phyloP scores from a whole-genome alignment of 2,329 filamentous ascomycete species.

The Paecilomyces formosus region DNA sequence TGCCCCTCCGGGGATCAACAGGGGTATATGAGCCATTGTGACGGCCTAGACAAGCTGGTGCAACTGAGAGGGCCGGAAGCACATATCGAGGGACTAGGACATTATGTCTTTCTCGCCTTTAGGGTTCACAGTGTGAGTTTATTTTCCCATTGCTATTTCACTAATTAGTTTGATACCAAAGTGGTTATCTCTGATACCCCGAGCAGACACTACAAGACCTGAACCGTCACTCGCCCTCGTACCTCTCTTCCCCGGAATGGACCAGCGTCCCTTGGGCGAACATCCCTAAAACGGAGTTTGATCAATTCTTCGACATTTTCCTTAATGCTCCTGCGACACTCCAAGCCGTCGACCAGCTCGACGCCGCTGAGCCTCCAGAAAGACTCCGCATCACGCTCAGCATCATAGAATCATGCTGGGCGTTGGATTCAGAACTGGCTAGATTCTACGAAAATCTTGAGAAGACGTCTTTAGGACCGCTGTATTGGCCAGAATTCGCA shows the following conservation, averaged over 20 bases:
- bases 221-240: slow-evolving; percentile 13
- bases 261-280: slow-evolving; percentile 20
- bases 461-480: slow-evolving; percentile 10
- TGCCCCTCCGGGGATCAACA: slow-evolving; percentile 22
- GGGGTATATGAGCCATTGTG: slow-evolving; percentile 24
- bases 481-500: slow-evolving; percentile 24
- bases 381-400: slow-evolving; percentile 9
- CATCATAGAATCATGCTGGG: slow-evolving; percentile 18
- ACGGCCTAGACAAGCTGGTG: slow-evolving; percentile 24
- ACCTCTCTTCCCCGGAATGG: slow-evolving; percentile 23
- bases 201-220: slow-evolving; percentile 23
- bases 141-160: neutral
- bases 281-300: slow-evolving; percentile 15
- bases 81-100: slow-evolving; percentile 22
- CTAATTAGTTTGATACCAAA: too few relatives aligned
- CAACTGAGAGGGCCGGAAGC: slow-evolving; percentile 23
- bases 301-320: slow-evolving; percentile 24
- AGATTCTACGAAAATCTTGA: slow-evolving; percentile 17
- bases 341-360: slow-evolving; percentile 8
- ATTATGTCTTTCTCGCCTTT: slow-evolving; percentile 25
- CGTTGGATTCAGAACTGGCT: slow-evolving; percentile 17
- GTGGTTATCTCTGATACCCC: neutral
- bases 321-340: slow-evolving; percentile 17
- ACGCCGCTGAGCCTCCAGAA: slow-evolving; percentile 7
- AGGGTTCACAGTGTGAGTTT: slow-evolving; percentile 15